Evolutionary conservation across 208 protist genomes (phyloP).

Genomic region (Porcisia deanei): DNA sequence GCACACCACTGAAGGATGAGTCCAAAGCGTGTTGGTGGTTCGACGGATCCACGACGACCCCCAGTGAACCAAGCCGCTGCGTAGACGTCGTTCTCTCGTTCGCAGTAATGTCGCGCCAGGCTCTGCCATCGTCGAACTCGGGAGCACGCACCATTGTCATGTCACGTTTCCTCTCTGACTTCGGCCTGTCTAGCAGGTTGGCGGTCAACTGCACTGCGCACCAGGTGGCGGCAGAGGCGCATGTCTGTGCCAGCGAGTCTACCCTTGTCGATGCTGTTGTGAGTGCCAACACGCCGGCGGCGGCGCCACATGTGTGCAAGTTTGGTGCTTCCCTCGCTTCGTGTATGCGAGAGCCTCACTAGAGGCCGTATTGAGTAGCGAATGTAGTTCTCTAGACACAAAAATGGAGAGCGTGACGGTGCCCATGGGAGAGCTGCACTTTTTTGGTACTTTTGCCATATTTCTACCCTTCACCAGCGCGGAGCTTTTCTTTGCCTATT

Average conservation of each 20-base stretch:
- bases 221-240: slow-evolving; percentile 33
- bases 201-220: slow-evolving; percentile 39
- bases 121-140: neutral
- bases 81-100: slow-evolving; percentile 24
- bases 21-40: slow-evolving; percentile 7
- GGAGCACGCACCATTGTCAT: neutral
- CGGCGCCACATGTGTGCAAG: neutral
- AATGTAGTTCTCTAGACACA: no score
- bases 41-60: neutral
- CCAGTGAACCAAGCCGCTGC: neutral
- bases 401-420: neutral
- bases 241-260: slow-evolving; percentile 17
- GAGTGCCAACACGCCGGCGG: neutral
- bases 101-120: slow-evolving; percentile 10
- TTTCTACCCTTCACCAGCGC: no score
- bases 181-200: slow-evolving; percentile 25
- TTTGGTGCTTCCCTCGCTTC: slow-evolving; percentile 9
- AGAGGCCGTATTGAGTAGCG: neutral
- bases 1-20: neutral
- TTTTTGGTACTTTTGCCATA: neutral
- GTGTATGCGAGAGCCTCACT: slow-evolving; percentile 3
- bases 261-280: slow-evolving; percentile 23
- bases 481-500: neutral
- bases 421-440: neutral
- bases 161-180: slow-evolving; percentile 18